These are phyloP conservation scores for Podospora anserina DNA, from an alignment of 495 filamentous ascomycete genomes.

Conservation along the genomic window DNA sequence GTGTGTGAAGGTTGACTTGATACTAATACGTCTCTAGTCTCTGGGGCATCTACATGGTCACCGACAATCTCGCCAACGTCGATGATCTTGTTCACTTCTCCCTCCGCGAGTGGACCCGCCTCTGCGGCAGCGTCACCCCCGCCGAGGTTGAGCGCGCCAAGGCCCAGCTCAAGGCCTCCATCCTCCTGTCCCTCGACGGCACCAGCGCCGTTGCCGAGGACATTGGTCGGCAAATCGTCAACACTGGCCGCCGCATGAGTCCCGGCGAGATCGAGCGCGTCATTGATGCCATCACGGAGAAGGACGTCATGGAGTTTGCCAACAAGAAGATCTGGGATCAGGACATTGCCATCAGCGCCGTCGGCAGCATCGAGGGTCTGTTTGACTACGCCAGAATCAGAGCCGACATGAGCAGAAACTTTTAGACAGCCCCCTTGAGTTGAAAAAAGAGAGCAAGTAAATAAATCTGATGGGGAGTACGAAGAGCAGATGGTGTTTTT, in stretches of 20 bases:
- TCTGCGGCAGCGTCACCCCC: conserved; percentile 78
- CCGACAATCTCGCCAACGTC: conserved; percentile 77
- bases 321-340: conserved; percentile 91
- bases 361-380: conserved; percentile 86
- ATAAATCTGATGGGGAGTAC: conserved; percentile 1
- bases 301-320: conserved; percentile 96
- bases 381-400: conserved; percentile 88
- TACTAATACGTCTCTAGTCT: conserved; percentile 56
- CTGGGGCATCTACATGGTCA: conserved; percentile 99
- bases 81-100: conserved; percentile 98
- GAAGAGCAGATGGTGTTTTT: neutral
- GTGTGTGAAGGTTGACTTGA: neutral
- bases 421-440: conserved; percentile 25
- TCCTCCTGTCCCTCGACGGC: conserved; percentile 93
- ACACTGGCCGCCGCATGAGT: conserved; percentile 84
- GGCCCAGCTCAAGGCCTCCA: conserved; percentile 97
- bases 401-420: conserved; percentile 85
- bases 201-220: conserved; percentile 97
- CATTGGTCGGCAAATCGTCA: conserved; percentile 97
- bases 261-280: conserved; percentile 92
- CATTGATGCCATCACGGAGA: conserved; percentile 83
- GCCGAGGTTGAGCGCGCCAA: conserved; percentile 97
- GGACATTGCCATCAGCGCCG: conserved; percentile 87
- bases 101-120: conserved; percentile 94
- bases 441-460: conserved; percentile 1